Evolutionary conservation across 768 basidiomycete genomes (phyloP), one percentile per base, ranked within the genome.

Genomic region (Phaffia tasmanica): DNA sequence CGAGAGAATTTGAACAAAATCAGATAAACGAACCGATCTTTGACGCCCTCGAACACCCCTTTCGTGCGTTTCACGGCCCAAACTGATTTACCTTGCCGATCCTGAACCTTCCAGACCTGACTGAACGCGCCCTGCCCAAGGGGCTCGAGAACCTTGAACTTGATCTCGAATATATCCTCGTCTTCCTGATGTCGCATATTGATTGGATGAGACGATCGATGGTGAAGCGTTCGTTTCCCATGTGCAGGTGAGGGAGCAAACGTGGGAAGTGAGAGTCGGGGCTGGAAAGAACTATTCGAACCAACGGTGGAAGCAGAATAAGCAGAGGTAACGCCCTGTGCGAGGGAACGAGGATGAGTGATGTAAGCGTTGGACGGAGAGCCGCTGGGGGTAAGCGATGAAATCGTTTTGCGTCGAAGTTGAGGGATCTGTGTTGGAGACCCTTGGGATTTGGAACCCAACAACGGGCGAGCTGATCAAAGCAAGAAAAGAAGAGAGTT

Each of bases 21-120:
- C 0, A 48, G 18, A 35, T 0, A 16, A 29, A 78, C 84, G 72
- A 75, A 93, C 88, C 94, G 82, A 78, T 95, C 93, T 76, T 87
- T 86, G 50, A 82, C 83, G 30, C 94, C 94, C 73, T 91, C 88
- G 71, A 95, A 93, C 42, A 84, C 82, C 18, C 75, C 74, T 78
- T 93, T 92, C 35, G 89, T 93, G 75, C 88, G 87, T 81, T 99
- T 99, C 73, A 99, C 84, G 14, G 94, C 94, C 75, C 82, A 93
- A 46, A 89, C 77, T 57, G 78, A 71, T 27, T 71, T 77, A 47
- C 75, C 72, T n/a, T 62, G 55, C 30, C 73, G 72, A 27, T 78
- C 76, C 42, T 70, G 62, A 50, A 81, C 80, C 78, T 90, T 89
- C 74, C 90, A 86, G 23, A 91, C 94, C 72, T 86, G 86, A 29